Base-by-base conservation (phyloP, 2,329 filamentous ascomycete genomes). In the Cytospora paraplurivora region DNA sequence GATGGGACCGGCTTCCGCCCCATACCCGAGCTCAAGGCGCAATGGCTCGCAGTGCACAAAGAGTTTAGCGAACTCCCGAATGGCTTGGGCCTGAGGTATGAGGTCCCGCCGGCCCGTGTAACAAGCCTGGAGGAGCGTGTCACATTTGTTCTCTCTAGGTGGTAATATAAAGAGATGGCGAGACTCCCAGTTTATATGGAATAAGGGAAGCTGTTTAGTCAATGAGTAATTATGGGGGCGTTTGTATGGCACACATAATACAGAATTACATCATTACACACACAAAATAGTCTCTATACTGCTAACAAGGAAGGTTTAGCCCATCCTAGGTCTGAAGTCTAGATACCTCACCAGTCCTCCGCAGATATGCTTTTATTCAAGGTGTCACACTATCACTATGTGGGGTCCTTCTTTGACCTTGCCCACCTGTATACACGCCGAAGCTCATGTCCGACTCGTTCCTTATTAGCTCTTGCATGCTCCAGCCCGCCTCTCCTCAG, bases 401-500 rank as follows among this genome's bases (percentile, higher is more conserved):
- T 21, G 10, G 8, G 21, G 10, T 7, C 44, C 44, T 47, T 49
- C 15, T 33, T 55, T 19, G 34, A 38, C 37, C 32, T 47, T 41
- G 44, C 7, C 51, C 59, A 55, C 13, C 12, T 50, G n/a, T 17
- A 55, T 8, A 61, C n/a, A 21, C 51, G 59, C 4, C 49, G 47
- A 27, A 61, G 15, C n/a, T 54, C 59, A 17, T 61, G 59, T 17
- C 59, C 59, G 34, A 53, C n/a, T 7, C n/a, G n/a, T 34, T 61
- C 59, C 8, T 33, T 21, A 37, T 41, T 15, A 12, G 41, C 50
- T 47, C 59, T 54, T n/a, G 59, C 59, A 12, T 37, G 51, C 37
- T 61, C 59, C 6, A 61, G 38, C 21, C 59, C 59, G 12, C 59
- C 59, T 61, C 37, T 53, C 50, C 59, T 21, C 10, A 61, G 37